phyloP scores from a whole-genome alignment of 2,329 filamentous ascomycete genomes.

The Fusarium sarcochroum region DNA sequence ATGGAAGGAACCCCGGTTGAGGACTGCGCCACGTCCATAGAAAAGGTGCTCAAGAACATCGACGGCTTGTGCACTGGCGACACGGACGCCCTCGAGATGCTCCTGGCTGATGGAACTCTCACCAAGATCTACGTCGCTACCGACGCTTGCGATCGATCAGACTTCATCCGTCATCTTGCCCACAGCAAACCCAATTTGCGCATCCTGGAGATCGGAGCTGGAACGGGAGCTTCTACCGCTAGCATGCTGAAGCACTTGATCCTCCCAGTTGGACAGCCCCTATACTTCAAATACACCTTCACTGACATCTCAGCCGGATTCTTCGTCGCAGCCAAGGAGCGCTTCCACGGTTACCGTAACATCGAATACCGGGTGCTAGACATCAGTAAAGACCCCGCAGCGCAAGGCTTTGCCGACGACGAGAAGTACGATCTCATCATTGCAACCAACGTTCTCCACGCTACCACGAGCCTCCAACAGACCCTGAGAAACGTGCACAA shows the following conservation, averaged over 20 bases:
- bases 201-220: slow-evolving; percentile 59
- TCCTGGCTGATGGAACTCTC: slow-evolving; percentile 51
- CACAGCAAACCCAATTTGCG: slow-evolving; percentile 49
- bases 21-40: slow-evolving; percentile 21
- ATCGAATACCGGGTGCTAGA: slow-evolving; percentile 23
- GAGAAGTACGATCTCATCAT: slow-evolving; percentile 11
- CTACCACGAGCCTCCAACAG: slow-evolving; percentile 48
- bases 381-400: background rate
- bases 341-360: slow-evolving; percentile 34
- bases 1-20: slow-evolving; percentile 14
- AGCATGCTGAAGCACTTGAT: slow-evolving; percentile 49
- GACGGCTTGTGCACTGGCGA: slow-evolving; percentile 44
- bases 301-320: slow-evolving; percentile 50
- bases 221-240: slow-evolving; percentile 55
- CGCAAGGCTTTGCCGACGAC: slow-evolving; percentile 2
- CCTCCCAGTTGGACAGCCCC: slow-evolving; percentile 21
- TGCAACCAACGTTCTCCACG: slow-evolving; percentile 50
- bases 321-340: slow-evolving; percentile 48
- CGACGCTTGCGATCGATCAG: slow-evolving; percentile 41
- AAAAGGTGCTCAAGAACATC: slow-evolving; percentile 24
- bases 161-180: slow-evolving; percentile 41
- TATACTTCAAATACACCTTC: slow-evolving; percentile 50
- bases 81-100: slow-evolving; percentile 48
- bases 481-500: slow-evolving; percentile 52
- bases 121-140: slow-evolving; percentile 46